These are phyloP conservation scores for Sclerotinia sclerotiorum DNA, from an alignment of 2,329 filamentous ascomycete genomes.

Conservation along the genomic window DNA sequence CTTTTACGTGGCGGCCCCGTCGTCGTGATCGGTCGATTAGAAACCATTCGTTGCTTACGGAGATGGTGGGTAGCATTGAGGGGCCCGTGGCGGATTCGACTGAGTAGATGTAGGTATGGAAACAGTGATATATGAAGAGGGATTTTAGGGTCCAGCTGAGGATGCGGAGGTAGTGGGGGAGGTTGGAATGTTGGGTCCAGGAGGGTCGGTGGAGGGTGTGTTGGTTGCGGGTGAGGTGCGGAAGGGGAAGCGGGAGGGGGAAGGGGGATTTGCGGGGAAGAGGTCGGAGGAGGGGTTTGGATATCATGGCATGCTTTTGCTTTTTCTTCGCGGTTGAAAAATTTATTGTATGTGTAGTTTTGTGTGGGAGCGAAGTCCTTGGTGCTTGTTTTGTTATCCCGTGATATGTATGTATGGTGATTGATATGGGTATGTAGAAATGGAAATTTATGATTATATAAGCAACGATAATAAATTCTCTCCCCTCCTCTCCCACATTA, in stretches of 20 bases:
- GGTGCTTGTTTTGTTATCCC: constrained; percentile 5
- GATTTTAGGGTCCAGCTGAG: constrained; percentile 49
- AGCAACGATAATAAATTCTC: constrained; percentile 4
- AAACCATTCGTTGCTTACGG: constrained; percentile 64
- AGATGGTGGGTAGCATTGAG: constrained; percentile 87
- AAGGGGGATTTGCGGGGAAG: not conserved
- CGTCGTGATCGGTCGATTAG: constrained; percentile 67
- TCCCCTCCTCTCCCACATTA: not conserved
- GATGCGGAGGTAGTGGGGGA: constrained; percentile 43
- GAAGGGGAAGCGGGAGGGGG: not conserved
- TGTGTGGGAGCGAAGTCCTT: not conserved
- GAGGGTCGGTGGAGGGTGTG: constrained; percentile 12
- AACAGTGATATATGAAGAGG: constrained; percentile 51
- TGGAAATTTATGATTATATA: constrained; percentile 11
- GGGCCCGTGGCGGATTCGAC: constrained; percentile 65
- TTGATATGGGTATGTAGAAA: too few relatives aligned
- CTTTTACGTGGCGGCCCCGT: constrained; percentile 62
- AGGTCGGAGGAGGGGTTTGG: constrained; percentile 7
- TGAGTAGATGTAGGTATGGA: constrained; percentile 60
- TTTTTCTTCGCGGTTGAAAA: not conserved
- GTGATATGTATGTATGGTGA: constrained; percentile 7
- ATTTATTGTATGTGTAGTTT: not conserved
- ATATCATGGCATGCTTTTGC: constrained; percentile 28
- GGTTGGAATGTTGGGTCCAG: constrained; percentile 25
- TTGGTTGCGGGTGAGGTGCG: not conserved